Conservation (phyloP, 352 stramenopile genomes). For the Paralagenidium karlingii region DNA sequence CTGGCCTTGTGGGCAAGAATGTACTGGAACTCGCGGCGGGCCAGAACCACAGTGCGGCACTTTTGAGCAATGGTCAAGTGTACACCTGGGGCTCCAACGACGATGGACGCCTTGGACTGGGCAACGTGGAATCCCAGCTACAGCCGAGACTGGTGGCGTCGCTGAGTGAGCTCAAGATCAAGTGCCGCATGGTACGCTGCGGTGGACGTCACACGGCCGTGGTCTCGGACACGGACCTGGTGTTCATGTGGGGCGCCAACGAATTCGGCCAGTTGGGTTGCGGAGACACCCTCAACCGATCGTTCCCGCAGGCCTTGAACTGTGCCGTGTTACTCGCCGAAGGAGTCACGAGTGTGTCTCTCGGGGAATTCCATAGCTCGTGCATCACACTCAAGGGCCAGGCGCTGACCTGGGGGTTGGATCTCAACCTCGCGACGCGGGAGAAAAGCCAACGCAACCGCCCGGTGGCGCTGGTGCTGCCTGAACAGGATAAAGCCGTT, state of each 20-base stretch:
- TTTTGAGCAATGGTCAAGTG: conserved; percentile 56
- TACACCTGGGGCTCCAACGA: conserved; percentile 66
- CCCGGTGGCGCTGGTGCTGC: conserved; percentile 15
- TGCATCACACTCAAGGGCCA: conserved; percentile 29
- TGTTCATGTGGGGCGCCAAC: conserved; percentile 74
- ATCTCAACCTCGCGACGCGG: conserved; percentile 27
- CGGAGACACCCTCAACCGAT: conserved; percentile 29
- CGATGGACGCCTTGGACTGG: conserved; percentile 46
- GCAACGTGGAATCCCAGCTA: conserved; percentile 18
- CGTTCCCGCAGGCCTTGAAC: conserved; percentile 17
- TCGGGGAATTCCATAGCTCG: conserved; percentile 65
- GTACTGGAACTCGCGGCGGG: conserved; percentile 57
- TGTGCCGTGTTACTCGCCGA: no score
- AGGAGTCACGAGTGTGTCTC: conserved; percentile 34
- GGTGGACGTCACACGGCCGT: conserved; percentile 52
- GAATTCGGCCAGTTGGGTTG: conserved; percentile 67
- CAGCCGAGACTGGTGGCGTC: conserved; percentile 18
- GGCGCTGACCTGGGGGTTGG: conserved; percentile 48
- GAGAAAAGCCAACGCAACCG: conserved; percentile 21
- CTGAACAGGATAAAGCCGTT: conserved; percentile 19
- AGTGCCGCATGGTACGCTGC: conserved; percentile 35
- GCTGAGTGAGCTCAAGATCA: conserved; percentile 24
- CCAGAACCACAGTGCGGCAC: conserved; percentile 60
- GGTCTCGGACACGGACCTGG: conserved; percentile 41
- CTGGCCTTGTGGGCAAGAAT: conserved; percentile 31